These are phyloP conservation scores for Coniella vitis DNA, from an alignment of 2,329 filamentous ascomycete species.

Conservation along the genomic window DNA sequence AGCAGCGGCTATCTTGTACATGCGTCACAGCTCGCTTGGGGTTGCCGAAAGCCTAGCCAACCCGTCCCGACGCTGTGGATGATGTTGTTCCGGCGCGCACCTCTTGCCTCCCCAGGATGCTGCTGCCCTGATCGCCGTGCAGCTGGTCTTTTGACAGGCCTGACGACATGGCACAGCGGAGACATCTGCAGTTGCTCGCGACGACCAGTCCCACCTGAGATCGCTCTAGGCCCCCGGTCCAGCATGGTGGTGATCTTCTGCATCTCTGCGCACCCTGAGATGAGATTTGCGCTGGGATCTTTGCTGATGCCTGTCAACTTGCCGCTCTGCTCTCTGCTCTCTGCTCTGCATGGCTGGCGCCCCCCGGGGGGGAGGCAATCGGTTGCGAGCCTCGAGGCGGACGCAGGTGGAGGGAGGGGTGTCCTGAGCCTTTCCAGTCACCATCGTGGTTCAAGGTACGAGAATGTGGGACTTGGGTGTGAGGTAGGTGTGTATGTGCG, in stretches of 20 bases:
- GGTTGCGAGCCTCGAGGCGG: neutral
- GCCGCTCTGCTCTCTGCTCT: constrained; percentile 5
- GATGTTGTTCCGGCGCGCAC: constrained; percentile 5
- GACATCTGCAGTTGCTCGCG: constrained; percentile 1
- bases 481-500: too few relatives aligned
- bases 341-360: neutral
- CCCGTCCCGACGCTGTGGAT: constrained; percentile 8
- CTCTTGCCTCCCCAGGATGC: neutral
- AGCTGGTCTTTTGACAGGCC: constrained; percentile 6
- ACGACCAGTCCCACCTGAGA: constrained; percentile 7
- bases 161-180: constrained; percentile 6
- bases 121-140: too few relatives aligned
- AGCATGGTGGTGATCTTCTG: constrained; percentile 8
- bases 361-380: neutral
- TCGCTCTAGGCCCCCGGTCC: constrained; percentile 8
- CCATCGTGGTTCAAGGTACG: too few relatives aligned
- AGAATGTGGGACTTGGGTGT: too few relatives aligned
- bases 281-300: constrained; percentile 4
- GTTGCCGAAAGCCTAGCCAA: constrained; percentile 1
- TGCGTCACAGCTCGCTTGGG: constrained; percentile 7
- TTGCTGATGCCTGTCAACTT: constrained; percentile 2
- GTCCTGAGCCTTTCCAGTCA: too few relatives aligned
- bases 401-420: neutral
- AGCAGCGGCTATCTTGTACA: constrained; percentile 6
- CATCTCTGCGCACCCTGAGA: constrained; percentile 7